phyloP scores from a whole-genome alignment of 208 protist species.

The Angomonas ambiguus region DNA sequence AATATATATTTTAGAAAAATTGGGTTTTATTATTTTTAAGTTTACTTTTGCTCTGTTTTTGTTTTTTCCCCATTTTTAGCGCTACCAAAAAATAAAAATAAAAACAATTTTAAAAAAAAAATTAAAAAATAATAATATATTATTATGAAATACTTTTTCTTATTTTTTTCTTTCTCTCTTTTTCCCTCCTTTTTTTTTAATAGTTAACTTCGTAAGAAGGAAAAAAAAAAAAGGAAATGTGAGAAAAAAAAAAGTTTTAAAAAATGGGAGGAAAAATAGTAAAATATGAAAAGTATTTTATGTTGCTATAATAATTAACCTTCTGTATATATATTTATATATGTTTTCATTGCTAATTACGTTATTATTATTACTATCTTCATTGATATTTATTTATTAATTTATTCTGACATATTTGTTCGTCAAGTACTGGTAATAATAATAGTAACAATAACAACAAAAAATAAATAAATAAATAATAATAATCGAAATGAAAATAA shows the following conservation, averaged over 20 bases:
- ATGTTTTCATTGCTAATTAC: not conserved
- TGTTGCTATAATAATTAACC: not conserved
- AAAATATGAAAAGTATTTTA: not conserved
- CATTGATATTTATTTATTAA: conserved; percentile 3
- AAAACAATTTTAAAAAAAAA: no score
- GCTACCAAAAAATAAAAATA: not conserved
- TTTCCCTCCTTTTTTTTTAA: conserved; percentile 4
- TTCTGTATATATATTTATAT: not conserved
- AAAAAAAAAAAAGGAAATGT: not conserved
- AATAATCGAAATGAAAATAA: no score
- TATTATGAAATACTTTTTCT: not conserved
- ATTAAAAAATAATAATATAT: no score
- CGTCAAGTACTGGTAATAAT: no score
- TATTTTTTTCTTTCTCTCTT: conserved; percentile 15
- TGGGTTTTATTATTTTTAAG: no score
- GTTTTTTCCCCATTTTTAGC: not conserved
- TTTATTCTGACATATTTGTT: no score
- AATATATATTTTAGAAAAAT: no score
- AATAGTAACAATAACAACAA: no score
- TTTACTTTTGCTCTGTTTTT: no score
- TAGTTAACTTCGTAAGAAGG: not conserved
- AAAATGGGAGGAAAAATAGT: not conserved
- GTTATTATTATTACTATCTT: no score
- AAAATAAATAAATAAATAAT: no score
- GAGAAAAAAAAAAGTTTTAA: not conserved